A percentile compares a stretch with the other conserved stretches of the same genome.
Conservation (phyloP, 768 basidiomycete species). For the Tulasnella sp. region DNA sequence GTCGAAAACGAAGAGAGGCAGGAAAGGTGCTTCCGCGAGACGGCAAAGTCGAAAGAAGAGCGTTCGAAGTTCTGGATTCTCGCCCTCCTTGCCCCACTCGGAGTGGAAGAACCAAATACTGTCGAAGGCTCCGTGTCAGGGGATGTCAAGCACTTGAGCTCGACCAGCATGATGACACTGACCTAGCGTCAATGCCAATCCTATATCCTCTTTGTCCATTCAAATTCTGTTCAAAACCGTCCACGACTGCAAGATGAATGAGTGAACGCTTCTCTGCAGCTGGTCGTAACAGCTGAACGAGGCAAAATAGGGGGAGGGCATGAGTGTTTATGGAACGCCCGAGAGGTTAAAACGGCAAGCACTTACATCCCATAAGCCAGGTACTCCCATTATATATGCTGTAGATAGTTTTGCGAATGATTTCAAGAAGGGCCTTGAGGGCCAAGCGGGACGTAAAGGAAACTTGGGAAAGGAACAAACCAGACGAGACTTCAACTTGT, state of each 20-base stretch:
- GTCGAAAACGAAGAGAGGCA: conserved; percentile 89
- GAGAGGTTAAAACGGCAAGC: background rate
- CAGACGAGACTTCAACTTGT: background rate
- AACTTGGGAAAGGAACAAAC: background rate
- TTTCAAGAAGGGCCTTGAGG: background rate
- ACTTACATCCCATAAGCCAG: conserved; percentile 36
- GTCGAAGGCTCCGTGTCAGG: too few species aligned
- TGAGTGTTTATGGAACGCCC: background rate
- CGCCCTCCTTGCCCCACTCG: conserved; percentile 40
- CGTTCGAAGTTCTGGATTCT: conserved; percentile 79
- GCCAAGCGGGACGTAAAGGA: background rate
- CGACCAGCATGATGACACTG: conserved; percentile 16
- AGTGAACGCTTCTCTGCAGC: conserved; percentile 65
- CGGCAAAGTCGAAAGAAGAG: conserved; percentile 78
- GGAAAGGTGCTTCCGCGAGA: conserved; percentile 61
- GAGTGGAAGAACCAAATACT: conserved; percentile 38
- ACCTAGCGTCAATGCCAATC: conserved; percentile 72
- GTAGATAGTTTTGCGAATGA: background rate
- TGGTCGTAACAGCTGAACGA: conserved; percentile 51
- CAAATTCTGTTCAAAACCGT: conserved; percentile 65
- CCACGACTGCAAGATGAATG: conserved; percentile 62
- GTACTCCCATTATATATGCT: conserved; percentile 31
- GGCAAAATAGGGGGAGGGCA: background rate
- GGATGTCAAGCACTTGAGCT: too few species aligned
- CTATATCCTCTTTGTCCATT: conserved; percentile 62